These are phyloP conservation scores for Saccharomyces hybrid DNA, from an alignment of 1,139 yeast species.

Conservation along the genomic window DNA sequence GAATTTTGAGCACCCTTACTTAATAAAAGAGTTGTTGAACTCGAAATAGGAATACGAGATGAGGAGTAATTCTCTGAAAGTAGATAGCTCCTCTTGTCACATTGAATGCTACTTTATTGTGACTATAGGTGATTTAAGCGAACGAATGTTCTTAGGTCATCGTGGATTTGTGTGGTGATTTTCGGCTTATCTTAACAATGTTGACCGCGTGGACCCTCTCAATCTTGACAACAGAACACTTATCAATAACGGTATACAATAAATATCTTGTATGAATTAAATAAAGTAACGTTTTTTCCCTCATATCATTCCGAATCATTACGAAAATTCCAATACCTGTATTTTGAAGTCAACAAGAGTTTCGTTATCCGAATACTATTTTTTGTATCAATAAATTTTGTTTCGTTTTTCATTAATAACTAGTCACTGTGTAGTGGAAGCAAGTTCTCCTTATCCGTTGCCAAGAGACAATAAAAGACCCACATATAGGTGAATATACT, in stretches of 20 bases:
- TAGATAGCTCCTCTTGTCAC: not conserved
- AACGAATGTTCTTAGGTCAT: not conserved
- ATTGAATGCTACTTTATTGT: not conserved
- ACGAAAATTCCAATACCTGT: not conserved
- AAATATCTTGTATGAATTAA: not conserved
- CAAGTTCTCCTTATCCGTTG: not conserved
- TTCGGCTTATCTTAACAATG: not conserved
- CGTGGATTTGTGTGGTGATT: not conserved
- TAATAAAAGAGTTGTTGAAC: not conserved
- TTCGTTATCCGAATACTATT: not conserved
- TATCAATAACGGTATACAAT: not conserved
- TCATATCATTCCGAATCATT: not conserved
- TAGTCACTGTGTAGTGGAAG: not conserved
- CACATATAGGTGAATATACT: not conserved
- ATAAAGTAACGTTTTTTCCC: not conserved
- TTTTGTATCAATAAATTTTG: not conserved
- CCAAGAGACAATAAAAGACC: not conserved
- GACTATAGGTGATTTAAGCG: not conserved
- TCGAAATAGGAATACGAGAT: not conserved
- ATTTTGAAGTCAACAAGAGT: not conserved
- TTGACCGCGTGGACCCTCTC: not conserved
- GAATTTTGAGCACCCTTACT: not conserved
- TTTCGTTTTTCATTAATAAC: not conserved
- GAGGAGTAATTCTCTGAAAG: not conserved
- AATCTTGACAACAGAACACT: not conserved